Base-by-base conservation (phyloP, 2,329 filamentous ascomycete species). In the Fusarium siculi region DNA sequence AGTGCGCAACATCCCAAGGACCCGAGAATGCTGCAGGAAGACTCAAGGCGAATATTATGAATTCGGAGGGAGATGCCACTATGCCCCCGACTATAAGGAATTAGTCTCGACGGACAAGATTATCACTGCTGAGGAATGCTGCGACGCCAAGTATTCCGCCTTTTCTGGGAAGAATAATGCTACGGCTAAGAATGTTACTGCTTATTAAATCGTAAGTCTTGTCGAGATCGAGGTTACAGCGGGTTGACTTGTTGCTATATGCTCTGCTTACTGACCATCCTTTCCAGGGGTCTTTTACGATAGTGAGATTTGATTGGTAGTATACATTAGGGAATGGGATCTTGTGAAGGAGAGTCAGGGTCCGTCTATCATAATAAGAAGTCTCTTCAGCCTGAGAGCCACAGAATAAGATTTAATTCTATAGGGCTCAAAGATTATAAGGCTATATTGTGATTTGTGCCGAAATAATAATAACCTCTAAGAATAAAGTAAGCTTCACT, bases 1-100 rank as follows among this genome's bases (percentile, higher is more conserved):
- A 32, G 11, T 32, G 9, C 30, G 30, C 30, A 32, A 32, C 30
- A 32, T 32, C 11, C 30, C 9, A 32, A 32, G 30, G 1, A 39
- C 37, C 19, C 1, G 0, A 39, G 10, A 0, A 21, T 39, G 37
- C 37, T 39, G 37, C 19, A 5, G 7, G 1, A 21, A 12, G 19
- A 5, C 3, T 19, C 0, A 0, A 19, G 37, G 37, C 19, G 11
- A 39, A 39, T 39, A 39, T 39, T 19, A 39, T 19, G 10, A 8
- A 19, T 7, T 8, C 8, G 3, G 0, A 12, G 19, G 19, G 37
- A 39, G 0, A 14, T 39, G 37, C 19, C 30, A 32, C 30, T 32
- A 32, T 32, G 30, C 30, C 37, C 37, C 19, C 0, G 1, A 7
- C 30, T 21, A 39, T 39, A 19, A 39, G 11, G 19, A 12, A 19